Percentiles rank a stretch among this genome's conserved stretches.
phyloP scores from a whole-genome alignment of 305 asterid genomes.

The Plantago coronopus region DNA sequence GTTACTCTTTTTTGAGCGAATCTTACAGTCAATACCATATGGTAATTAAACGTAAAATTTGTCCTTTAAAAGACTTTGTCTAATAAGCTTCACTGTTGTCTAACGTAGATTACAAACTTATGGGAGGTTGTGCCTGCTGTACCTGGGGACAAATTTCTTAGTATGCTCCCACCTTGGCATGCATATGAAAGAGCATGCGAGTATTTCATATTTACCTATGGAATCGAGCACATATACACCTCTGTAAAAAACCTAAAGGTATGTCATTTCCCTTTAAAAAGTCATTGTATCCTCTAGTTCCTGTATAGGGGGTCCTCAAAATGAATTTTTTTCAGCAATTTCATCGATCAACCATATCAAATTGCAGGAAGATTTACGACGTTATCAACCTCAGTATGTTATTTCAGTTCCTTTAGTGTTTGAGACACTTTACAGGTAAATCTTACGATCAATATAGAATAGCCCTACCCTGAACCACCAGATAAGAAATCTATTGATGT shows the following conservation, averaged over 20 bases:
- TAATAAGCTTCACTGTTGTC: constrained; percentile 15
- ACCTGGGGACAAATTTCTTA: constrained; percentile 86
- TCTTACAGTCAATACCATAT: too few relatives aligned
- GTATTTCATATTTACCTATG: constrained; percentile 73
- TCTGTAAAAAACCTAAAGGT: constrained; percentile 72
- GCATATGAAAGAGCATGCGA: constrained; percentile 92
- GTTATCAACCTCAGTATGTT: constrained; percentile 76
- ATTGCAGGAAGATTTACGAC: constrained; percentile 80
- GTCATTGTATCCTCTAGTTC: constrained; percentile 3
- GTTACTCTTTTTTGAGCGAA: too few relatives aligned
- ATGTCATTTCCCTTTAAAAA: constrained; percentile 20
- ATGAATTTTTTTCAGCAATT: constrained; percentile 2
- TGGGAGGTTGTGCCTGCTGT: constrained; percentile 86
- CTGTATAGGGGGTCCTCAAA: background rate
- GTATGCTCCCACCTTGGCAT: constrained; percentile 99
- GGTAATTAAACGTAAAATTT: too few relatives aligned
- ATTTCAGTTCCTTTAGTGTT: constrained; percentile 87
- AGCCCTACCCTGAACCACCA: background rate
- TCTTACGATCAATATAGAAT: constrained; percentile 10
- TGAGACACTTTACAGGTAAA: constrained; percentile 85
- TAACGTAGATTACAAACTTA: constrained; percentile 49
- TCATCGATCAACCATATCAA: constrained; percentile 17
- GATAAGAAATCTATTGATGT: background rate
- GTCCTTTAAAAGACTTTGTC: too few relatives aligned
- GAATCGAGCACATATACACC: constrained; percentile 82